Conservation (phyloP, 176 grass and related monocot species). For the Alloteropsis semialata region DNA sequence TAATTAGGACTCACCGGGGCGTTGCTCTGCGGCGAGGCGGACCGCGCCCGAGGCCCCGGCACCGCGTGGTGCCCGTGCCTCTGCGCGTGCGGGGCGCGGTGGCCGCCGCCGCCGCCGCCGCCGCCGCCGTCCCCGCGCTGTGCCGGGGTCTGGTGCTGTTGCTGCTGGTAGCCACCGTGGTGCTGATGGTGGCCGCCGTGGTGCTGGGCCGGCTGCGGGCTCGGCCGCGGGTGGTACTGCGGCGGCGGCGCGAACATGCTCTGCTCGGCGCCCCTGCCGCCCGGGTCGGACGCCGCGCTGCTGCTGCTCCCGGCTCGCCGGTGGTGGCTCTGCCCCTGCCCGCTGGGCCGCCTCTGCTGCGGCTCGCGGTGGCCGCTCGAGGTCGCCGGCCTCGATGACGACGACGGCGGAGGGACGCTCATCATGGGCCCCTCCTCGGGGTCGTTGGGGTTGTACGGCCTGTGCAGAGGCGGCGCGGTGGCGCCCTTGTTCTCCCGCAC, state of each 20-base stretch:
- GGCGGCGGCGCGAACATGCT: constrained; percentile 64
- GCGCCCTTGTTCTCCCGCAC: constrained; percentile 59
- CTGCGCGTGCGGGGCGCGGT: neutral
- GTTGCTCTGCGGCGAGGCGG: constrained; percentile 31
- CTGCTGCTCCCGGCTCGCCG: constrained; percentile 18
- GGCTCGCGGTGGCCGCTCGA: neutral
- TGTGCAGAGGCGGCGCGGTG: constrained; percentile 43
- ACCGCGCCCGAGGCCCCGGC: constrained; percentile 16
- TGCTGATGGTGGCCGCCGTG: neutral
- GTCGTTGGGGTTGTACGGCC: constrained; percentile 48
- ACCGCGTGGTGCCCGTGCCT: neutral
- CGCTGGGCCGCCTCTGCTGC: neutral
- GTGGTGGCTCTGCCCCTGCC: neutral
- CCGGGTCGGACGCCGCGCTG: constrained; percentile 23
- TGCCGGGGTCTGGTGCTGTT: neutral
- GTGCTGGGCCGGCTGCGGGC: neutral
- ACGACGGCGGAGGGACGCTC: neutral
- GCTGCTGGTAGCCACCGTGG: neutral
- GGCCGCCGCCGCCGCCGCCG: neutral
- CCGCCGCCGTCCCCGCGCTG: neutral
- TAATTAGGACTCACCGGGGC: constrained; percentile 16
- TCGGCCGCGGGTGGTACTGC: constrained; percentile 19
- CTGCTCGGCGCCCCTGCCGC: neutral
- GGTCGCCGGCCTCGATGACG: constrained; percentile 21
- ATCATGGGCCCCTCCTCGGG: constrained; percentile 21